Base-by-base conservation (phyloP, 345 rosid species). In the Hypericum perforatum region DNA sequence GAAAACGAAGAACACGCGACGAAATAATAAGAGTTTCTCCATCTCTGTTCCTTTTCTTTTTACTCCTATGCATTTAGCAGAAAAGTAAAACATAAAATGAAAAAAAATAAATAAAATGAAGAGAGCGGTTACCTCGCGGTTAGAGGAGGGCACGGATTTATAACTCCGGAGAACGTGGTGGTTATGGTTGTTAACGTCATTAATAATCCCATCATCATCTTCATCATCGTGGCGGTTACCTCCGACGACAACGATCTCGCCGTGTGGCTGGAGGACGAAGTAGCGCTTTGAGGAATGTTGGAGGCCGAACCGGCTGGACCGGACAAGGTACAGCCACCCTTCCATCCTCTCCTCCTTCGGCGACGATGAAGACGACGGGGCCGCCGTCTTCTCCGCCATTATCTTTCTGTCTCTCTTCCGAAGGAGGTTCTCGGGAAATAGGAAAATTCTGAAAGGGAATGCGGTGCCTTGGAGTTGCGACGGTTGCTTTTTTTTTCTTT, bases 281-380 rank as follows among this genome's bases (percentile, higher is more conserved):
- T 82, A 86, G 29, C 94, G 86, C 66, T 86, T 86, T 55, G 82
- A 75, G 9, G 95, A 90, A 76, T 76, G 84, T 71, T 80, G 89
- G 15, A 90, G 72, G 11, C 94, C 94, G 68, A 90, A 57, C 68
- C 97, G 70, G 46, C 82, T 84, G n/a, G 85, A 84, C 41, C 94
- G 74, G 29, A 90, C 78, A 41, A 80, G 61, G 64, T 86, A 73
- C 66, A 90, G 68, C 97, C 95, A 90, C 0, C 97, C 95, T 71
- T 90, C 97, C 94, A 84, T 84, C 58, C 65, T 67, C 53, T 71
- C 70, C 6, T 74, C 58, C 59, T 67, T 60, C 54, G 53, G 32
- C 49, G 70, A 69, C 22, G 73, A 63, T 22, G 32, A 22, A 22
- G 32, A 22, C 32, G 32, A 22, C 32, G 32, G 4, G 32, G 32